Conservation (phyloP, 2,329 filamentous ascomycete species). For the Talaromyces sp. region DNA sequence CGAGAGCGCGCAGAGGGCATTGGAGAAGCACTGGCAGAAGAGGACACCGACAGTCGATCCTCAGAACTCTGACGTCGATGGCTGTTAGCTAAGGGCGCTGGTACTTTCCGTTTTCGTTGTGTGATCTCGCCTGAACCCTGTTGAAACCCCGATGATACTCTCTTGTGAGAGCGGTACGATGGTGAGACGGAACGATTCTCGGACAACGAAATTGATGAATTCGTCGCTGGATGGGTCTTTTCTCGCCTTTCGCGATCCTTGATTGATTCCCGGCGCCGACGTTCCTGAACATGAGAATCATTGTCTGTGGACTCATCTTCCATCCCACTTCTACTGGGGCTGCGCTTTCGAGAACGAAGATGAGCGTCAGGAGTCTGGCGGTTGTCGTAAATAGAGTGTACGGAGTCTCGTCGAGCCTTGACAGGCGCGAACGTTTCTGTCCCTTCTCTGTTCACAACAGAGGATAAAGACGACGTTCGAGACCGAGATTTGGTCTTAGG, state of each 20-base stretch:
- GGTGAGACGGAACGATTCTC: constrained; percentile 36
- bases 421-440: constrained; percentile 29
- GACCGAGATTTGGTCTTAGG: constrained; percentile 23
- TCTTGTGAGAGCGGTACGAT: constrained; percentile 34
- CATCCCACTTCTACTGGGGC: constrained; percentile 36
- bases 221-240: constrained; percentile 28
- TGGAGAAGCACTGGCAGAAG: constrained; percentile 44
- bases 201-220: constrained; percentile 26
- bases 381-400: constrained; percentile 20
- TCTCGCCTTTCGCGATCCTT: constrained; percentile 27
- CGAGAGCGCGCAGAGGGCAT: constrained; percentile 39
- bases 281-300: constrained; percentile 21
- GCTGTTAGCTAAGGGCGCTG: constrained; percentile 41
- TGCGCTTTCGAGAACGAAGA: constrained; percentile 32
- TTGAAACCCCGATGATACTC: constrained; percentile 35
- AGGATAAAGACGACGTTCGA: constrained; percentile 26
- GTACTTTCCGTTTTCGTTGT: constrained; percentile 36
- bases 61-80: constrained; percentile 44
- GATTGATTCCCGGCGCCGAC: constrained; percentile 14
- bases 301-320: constrained; percentile 28
- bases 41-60: constrained; percentile 44
- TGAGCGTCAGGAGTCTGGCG: constrained; percentile 20
- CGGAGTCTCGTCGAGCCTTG: constrained; percentile 25
- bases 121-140: constrained; percentile 22
- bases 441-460: constrained; percentile 37